phyloP scores from a whole-genome alignment of 139 green algal species.

The Chlorella sp. region DNA sequence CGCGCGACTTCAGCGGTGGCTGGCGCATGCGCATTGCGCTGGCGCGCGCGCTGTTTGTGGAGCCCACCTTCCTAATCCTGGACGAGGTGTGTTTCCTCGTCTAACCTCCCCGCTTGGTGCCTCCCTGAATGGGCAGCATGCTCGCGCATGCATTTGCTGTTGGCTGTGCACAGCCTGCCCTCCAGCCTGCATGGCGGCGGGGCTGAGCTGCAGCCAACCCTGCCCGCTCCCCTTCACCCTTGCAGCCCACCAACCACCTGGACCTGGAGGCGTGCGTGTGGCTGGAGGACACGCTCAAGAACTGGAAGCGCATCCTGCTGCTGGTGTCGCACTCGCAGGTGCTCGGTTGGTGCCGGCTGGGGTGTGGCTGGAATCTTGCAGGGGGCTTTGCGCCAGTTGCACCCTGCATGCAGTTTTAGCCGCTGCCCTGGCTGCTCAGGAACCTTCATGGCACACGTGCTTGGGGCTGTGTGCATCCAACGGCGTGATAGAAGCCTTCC shows the following conservation, averaged over 20 bases:
- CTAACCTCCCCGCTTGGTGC: slow-evolving; percentile 5
- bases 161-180: not conserved
- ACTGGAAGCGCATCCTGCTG: slow-evolving; percentile 93
- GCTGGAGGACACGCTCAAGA: slow-evolving; percentile 94
- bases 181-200: too few species aligned
- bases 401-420: not conserved
- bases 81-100: too few species aligned
- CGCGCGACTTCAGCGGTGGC: slow-evolving; percentile 92
- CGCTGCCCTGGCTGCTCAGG: not conserved
- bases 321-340: slow-evolving; percentile 85
- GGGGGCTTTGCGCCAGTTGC: not conserved
- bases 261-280: slow-evolving; percentile 94
- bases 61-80: slow-evolving; percentile 91
- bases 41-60: slow-evolving; percentile 90
- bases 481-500: too few species aligned
- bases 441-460: too few species aligned
- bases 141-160: not conserved
- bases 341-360: not conserved
- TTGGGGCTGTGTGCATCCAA: too few species aligned
- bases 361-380: not conserved
- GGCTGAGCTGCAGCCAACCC: too few species aligned
- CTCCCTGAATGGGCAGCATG: slow-evolving; percentile 53
- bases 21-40: slow-evolving; percentile 98
- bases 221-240: too few species aligned
- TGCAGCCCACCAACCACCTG: slow-evolving; percentile 30